Percentiles rank a stretch among this genome's conserved stretches.
These are phyloP conservation scores for Delitschia confertaspora DNA, from an alignment of 495 filamentous ascomycete genomes.

Conservation along the genomic window DNA sequence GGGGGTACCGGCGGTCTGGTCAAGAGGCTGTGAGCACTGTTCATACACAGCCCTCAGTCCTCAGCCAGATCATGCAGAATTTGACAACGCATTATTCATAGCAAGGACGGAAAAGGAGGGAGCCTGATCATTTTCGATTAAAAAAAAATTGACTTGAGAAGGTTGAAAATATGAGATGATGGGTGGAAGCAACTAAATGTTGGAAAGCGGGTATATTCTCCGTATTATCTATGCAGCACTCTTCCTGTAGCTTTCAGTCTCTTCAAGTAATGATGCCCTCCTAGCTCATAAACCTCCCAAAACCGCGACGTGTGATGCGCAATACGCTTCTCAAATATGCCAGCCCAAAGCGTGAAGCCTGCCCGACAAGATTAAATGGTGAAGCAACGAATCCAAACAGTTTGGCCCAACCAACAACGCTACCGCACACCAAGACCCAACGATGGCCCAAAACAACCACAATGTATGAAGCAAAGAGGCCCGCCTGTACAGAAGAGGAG, in stretches of 20 bases:
- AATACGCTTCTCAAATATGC: neutral
- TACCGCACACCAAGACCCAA: too few relatives aligned
- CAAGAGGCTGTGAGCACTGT: neutral
- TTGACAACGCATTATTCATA: neutral
- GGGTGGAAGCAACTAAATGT: too few relatives aligned
- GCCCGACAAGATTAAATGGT: neutral
- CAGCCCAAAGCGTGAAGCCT: neutral
- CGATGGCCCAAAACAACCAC: neutral
- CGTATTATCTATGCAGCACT: neutral
- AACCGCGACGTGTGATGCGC: too few relatives aligned
- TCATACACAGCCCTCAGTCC: neutral
- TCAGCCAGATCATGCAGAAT: neutral
- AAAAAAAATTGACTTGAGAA: too few relatives aligned
- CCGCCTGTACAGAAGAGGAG: neutral
- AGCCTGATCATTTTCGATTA: neutral
- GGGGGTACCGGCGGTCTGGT: constrained; percentile 2
- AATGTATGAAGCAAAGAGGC: neutral
- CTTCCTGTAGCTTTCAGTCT: neutral
- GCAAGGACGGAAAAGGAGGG: too few relatives aligned
- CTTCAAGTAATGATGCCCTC: too few relatives aligned
- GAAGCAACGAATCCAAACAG: neutral
- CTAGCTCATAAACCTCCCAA: too few relatives aligned
- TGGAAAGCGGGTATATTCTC: constrained; percentile 2
- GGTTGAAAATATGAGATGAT: too few relatives aligned
- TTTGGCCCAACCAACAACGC: too few relatives aligned